These are phyloP conservation scores for Cercospora zeina DNA, from an alignment of 2,329 filamentous ascomycete species.

Conservation along the genomic window DNA sequence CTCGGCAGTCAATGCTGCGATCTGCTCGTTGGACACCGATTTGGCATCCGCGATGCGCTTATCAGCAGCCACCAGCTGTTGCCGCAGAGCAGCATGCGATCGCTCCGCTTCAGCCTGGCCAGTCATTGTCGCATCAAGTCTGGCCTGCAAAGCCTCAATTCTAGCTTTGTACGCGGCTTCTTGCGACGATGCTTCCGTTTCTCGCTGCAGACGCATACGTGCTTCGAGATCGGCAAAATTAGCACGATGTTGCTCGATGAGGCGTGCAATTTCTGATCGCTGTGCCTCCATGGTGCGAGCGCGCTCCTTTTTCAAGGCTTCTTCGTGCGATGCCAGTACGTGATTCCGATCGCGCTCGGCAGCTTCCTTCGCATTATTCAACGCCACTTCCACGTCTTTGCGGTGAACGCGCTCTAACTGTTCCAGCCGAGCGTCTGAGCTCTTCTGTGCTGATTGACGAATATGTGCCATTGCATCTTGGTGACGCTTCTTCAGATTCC, in stretches of 20 bases:
- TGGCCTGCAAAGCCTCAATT: slow-evolving; percentile 30
- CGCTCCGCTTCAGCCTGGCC: slow-evolving; percentile 34
- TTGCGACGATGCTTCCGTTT: slow-evolving; percentile 17
- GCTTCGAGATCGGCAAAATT: slow-evolving; percentile 23
- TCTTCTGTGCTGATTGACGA: slow-evolving; percentile 28
- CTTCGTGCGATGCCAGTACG: slow-evolving; percentile 18
- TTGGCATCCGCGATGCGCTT: slow-evolving; percentile 27
- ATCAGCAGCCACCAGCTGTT: slow-evolving; percentile 28
- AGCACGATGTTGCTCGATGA: slow-evolving; percentile 21
- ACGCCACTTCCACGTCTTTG: slow-evolving; percentile 24
- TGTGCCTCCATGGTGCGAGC: slow-evolving; percentile 20
- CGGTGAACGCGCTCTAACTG: slow-evolving; percentile 31
- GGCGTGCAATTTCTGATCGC: slow-evolving; percentile 22
- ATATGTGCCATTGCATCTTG: slow-evolving; percentile 32
- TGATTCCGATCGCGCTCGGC: slow-evolving; percentile 19
- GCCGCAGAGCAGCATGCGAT: slow-evolving; percentile 26
- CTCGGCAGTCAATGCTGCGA: slow-evolving; percentile 25
- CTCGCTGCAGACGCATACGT: slow-evolving; percentile 22
- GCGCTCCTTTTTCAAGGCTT: slow-evolving; percentile 15
- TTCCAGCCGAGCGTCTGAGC: slow-evolving; percentile 24
- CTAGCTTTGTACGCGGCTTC: slow-evolving; percentile 24
- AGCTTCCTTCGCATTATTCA: slow-evolving; percentile 20
- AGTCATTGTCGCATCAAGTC: slow-evolving; percentile 33
- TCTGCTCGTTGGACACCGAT: slow-evolving; percentile 20
- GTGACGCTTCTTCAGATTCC: slow-evolving; percentile 33